Evolutionary conservation across 78 protist species (phyloP).

Genomic region (Dictyostelium intermedium): DNA sequence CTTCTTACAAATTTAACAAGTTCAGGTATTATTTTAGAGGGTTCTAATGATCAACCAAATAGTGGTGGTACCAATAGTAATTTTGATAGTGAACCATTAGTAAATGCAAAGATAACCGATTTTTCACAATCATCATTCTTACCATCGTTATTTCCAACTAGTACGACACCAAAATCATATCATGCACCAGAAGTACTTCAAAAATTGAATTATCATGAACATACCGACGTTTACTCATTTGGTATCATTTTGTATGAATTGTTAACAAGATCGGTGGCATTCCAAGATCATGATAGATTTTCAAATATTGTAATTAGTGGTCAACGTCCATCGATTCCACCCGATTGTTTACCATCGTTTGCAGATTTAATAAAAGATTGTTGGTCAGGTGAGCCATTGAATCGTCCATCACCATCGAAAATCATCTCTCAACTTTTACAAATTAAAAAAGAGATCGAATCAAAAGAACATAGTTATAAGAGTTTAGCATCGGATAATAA

Average conservation of each 20-base stretch:
- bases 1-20: conserved; percentile 33
- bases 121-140: conserved; percentile 25
- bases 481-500: conserved; percentile 43
- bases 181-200: conserved; percentile 58
- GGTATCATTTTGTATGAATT: conserved; percentile 63
- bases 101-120: conserved; percentile 32
- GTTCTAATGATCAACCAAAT: background rate
- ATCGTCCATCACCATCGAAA: conserved; percentile 22
- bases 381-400: conserved; percentile 71
- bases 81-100: background rate
- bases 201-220: conserved; percentile 50
- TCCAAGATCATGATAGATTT: conserved; percentile 75
- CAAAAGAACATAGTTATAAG: conserved; percentile 37
- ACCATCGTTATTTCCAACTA: conserved; percentile 59
- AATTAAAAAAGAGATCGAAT: conserved; percentile 43
- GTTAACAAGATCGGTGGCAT: conserved; percentile 44
- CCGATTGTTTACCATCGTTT: conserved; percentile 67
- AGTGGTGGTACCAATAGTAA: background rate
- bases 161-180: conserved; percentile 25
- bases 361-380: conserved; percentile 70
- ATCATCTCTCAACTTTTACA: conserved; percentile 2
- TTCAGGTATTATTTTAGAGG: background rate
- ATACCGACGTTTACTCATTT: conserved; percentile 36
- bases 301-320: conserved; percentile 28
- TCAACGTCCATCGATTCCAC: conserved; percentile 64